Evolutionary conservation across 2,329 filamentous ascomycete species (phyloP).

Genomic region (Monosporascus sp.): DNA sequence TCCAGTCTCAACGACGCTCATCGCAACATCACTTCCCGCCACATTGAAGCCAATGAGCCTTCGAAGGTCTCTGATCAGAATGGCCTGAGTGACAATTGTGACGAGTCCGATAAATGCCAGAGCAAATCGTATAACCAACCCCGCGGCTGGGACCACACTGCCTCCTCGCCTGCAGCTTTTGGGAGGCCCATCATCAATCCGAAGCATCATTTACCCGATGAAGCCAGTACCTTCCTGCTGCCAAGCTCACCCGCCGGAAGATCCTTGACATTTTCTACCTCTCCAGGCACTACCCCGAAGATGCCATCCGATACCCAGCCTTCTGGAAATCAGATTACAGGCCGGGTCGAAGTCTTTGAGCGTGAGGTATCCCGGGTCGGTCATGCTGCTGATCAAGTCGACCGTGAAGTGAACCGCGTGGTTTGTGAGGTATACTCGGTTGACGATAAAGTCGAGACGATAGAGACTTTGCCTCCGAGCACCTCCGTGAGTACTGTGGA

Average conservation of each 20-base stretch:
- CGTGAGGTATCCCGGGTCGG: neutral
- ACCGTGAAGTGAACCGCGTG: neutral
- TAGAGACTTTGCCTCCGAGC: constrained; percentile 9
- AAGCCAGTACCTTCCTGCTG: neutral
- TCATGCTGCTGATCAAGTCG: neutral
- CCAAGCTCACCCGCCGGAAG: neutral
- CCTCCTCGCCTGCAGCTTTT: neutral
- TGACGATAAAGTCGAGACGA: constrained; percentile 1
- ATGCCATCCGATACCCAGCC: neutral
- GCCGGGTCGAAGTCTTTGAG: neutral
- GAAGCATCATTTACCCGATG: neutral
- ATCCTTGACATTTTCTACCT: neutral
- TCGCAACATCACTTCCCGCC: constrained; percentile 30
- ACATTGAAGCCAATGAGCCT: constrained; percentile 8
- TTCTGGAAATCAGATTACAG: neutral
- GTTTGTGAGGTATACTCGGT: neutral
- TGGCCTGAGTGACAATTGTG: neutral
- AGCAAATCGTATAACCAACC: neutral
- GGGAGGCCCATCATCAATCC: neutral
- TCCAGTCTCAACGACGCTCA: constrained; percentile 33
- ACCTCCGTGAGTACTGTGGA: constrained; percentile 27
- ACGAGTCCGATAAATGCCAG: constrained; percentile 2
- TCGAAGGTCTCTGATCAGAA: constrained; percentile 3
- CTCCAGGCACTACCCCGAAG: neutral
- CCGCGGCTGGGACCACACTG: neutral